Percentiles rank a stretch among this genome's conserved stretches.
Evolutionary conservation across 176 grass and related monocot genomes (phyloP).

Genomic region (Chrysopogon serrulatus): DNA sequence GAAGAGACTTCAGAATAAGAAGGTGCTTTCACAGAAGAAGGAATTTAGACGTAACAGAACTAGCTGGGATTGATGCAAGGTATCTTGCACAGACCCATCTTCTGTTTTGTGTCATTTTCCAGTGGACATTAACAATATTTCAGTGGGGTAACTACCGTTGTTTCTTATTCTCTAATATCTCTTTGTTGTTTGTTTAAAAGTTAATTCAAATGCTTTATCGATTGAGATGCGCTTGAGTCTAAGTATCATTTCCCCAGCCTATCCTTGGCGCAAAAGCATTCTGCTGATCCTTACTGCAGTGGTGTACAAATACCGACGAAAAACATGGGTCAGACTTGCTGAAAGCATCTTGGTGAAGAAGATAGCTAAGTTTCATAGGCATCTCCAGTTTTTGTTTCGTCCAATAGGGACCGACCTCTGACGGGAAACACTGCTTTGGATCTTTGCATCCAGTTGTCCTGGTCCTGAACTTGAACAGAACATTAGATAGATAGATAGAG

Average conservation of each 20-base stretch:
- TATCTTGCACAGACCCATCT: neutral
- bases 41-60: slow-evolving; percentile 60
- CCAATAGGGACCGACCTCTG: neutral
- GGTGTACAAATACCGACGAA: neutral
- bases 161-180: neutral
- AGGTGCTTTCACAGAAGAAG: slow-evolving; percentile 84
- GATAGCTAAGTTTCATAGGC: neutral
- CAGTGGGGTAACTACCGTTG: neutral
- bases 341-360: slow-evolving; percentile 9
- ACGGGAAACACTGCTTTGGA: slow-evolving; percentile 6
- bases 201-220: neutral
- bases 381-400: slow-evolving; percentile 9
- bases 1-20: slow-evolving; percentile 90
- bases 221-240: neutral
- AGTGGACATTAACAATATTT: neutral
- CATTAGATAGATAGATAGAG: neutral
- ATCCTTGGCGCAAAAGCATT: slow-evolving; percentile 10
- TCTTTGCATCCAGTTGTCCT: too few relatives aligned
- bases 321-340: neutral
- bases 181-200: neutral
- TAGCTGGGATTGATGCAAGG: slow-evolving; percentile 66
- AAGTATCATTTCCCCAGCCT: slow-evolving; percentile 15
- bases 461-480: neutral
- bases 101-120: neutral
- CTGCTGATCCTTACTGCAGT: neutral